Conservation (phyloP, 768 basidiomycete genomes). For the Amanita pseudoporphyria region DNA sequence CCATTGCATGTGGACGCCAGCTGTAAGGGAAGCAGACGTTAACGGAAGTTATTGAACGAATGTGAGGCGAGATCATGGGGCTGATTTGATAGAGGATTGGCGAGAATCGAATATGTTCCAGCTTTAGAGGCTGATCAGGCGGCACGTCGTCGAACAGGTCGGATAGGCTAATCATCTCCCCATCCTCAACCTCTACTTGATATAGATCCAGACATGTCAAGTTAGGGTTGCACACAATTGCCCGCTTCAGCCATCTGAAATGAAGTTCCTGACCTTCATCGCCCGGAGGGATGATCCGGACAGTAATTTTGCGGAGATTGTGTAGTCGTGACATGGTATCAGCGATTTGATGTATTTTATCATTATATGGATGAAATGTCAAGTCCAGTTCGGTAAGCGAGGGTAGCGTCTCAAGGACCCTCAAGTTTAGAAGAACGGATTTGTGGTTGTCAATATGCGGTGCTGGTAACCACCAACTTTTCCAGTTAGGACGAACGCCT, state of each 20-base stretch:
- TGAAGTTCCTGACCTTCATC: not conserved
- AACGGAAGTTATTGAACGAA: slow-evolving; percentile 2
- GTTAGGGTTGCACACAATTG: slow-evolving; percentile 1
- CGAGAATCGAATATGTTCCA: slow-evolving; percentile 1
- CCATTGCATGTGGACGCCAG: not conserved
- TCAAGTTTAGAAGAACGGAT: not conserved
- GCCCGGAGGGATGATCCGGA: not conserved
- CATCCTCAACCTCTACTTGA: not conserved
- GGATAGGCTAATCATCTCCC: not conserved
- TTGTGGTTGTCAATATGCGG: not conserved
- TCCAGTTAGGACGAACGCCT: not conserved
- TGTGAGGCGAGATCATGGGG: not conserved
- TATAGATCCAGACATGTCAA: not conserved
- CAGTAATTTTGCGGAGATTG: slow-evolving; percentile 5
- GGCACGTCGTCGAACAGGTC: not conserved
- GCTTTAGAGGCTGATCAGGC: not conserved
- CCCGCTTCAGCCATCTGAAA: slow-evolving; percentile 3
- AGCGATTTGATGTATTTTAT: not conserved
- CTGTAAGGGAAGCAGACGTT: not conserved
- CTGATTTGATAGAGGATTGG: not conserved
- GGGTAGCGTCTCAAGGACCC: not conserved
- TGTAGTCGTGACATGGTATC: not conserved
- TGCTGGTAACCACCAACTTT: not conserved
- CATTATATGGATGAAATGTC: not conserved
- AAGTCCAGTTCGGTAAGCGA: slow-evolving; percentile 5